A percentile compares a stretch with the other conserved stretches of the same genome.
Conservation (phyloP, 306 rosid species). For the Mimosa pudica region DNA sequence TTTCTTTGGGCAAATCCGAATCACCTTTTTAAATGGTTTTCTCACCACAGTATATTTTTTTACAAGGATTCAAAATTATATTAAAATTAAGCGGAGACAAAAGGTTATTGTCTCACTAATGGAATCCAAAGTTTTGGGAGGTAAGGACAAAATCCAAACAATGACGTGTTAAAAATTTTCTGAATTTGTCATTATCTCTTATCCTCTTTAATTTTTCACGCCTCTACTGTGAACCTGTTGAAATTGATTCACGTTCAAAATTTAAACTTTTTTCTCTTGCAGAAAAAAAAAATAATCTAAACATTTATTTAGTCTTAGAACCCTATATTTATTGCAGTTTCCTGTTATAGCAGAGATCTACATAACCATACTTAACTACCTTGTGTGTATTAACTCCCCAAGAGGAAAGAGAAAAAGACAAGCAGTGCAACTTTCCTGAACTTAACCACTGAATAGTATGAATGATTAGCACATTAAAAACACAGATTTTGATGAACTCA, state of each 20-base stretch:
- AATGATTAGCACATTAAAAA: neutral
- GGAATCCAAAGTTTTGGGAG: slow-evolving; percentile 5
- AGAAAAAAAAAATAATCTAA: neutral
- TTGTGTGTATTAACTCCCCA: neutral
- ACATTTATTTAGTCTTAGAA: neutral
- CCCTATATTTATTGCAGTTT: neutral
- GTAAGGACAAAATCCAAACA: slow-evolving; percentile 16
- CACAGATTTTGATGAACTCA: neutral
- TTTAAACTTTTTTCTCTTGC: neutral
- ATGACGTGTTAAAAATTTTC: slow-evolving; percentile 11
- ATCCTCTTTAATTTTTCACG: neutral
- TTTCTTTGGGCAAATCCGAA: too few species aligned
- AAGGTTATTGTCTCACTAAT: neutral
- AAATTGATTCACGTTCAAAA: neutral
- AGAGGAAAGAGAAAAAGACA: neutral
- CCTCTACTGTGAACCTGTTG: neutral
- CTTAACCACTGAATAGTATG: neutral
- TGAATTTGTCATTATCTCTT: neutral
- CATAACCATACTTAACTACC: neutral
- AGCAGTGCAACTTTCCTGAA: neutral
- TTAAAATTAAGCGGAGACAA: neutral
- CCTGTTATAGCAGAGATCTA: neutral
- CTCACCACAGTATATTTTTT: neutral
- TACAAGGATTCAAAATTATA: neutral
- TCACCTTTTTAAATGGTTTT: too few species aligned